These are phyloP conservation scores for Rhododendron ovatum DNA, from an alignment of 148 eudicot species.

Conservation along the genomic window DNA sequence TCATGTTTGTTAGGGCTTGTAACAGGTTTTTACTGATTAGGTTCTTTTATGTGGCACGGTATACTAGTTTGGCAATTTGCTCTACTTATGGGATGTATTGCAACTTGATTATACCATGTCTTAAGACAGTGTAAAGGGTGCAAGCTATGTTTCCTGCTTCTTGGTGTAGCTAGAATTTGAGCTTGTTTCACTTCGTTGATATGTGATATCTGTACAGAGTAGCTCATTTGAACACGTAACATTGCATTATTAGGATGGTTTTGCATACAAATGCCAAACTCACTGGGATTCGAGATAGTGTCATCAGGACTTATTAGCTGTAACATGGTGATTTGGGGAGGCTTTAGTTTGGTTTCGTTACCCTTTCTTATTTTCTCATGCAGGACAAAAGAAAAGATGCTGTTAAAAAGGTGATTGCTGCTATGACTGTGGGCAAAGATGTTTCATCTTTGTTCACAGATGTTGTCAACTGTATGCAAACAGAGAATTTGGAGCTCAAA, in stretches of 20 bases:
- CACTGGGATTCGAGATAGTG: background rate
- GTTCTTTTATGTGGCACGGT: background rate
- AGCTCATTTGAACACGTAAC: background rate
- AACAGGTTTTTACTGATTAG: background rate
- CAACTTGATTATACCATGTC: background rate
- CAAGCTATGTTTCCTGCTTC: background rate
- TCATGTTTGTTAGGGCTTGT: background rate
- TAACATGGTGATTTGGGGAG: background rate
- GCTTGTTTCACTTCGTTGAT: background rate
- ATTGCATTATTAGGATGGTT: background rate
- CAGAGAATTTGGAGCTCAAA: constrained; percentile 95
- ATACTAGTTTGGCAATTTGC: background rate
- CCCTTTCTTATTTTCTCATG: constrained; percentile 7
- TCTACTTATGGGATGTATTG: background rate
- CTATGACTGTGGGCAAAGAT: constrained; percentile 99
- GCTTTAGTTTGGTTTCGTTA: background rate
- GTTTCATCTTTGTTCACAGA: constrained; percentile 96
- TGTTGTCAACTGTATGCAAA: constrained; percentile 99
- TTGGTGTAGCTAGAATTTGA: background rate
- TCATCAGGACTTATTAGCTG: background rate
- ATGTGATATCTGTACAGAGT: background rate
- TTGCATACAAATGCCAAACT: background rate
- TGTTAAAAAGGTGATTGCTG: constrained; percentile 98
- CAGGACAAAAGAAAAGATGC: constrained; percentile 99
- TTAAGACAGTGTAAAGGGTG: background rate